Evolutionary conservation across 2,329 filamentous ascomycete species (phyloP), one percentile per base, ranked within the genome.

Genomic region (Calonectria hawksworthii): DNA sequence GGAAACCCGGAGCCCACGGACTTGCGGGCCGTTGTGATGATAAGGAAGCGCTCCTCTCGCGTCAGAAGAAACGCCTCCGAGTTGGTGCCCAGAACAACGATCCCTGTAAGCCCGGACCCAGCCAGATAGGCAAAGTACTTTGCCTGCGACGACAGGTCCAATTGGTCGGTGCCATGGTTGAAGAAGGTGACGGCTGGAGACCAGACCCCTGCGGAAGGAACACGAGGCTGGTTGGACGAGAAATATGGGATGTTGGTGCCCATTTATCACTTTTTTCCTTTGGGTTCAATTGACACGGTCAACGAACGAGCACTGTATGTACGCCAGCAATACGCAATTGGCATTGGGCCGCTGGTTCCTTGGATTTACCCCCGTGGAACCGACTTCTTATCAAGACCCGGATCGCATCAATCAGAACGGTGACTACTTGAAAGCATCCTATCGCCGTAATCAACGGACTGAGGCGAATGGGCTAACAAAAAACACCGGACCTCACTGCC

Each of bases 1-100:
- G 96, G 96, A 84, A 96, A 98, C 84, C 96, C 93, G 0, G 95
- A 94, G 0, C 96, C 96, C 63, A 98, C 93, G 66, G 92, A 92
- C 82, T 95, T 93, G 72, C 96, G 92, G 83, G 92, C 93, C 14
- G 89, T 86, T 34, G 85, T 82, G 30, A 94, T 87, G n/a, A 93
- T 87, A 51, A 86, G 85, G 63, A 85, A 85, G 72, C 91, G 88
- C 83, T 93, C 91, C 77, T 91, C 88, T n/a, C 90, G 89, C 16
- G 90, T 92, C 52, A 91, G 82, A 51, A 91, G 87, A 81, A 90
- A 90, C 16, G 89, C 86, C 79, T 91, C 90, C 4, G 89, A 88
- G 80, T 90, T 91, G 47, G 89, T 90, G 56, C 89, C 90, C 56
- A 91, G 85, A 67, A 90, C 87, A 34, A 91, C 88, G 26, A 91